Base-by-base conservation (phyloP, 345 rosid species). In the Triadica sebifera region DNA sequence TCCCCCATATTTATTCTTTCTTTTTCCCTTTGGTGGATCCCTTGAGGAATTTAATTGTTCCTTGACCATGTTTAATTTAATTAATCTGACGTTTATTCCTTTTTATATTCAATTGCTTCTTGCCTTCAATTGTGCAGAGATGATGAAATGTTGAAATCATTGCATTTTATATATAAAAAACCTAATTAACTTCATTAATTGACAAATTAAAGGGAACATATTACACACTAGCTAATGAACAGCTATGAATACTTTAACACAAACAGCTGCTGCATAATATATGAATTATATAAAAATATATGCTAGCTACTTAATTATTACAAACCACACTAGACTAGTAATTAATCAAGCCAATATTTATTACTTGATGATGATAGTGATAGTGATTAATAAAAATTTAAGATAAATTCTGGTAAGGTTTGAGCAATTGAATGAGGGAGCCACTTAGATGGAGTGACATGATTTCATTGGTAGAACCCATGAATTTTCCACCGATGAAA, bases 371-470 rank as follows among this genome's bases (percentile, higher is more conserved):
- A 38, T 39, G 57, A 34, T 37, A 69, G 43, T 53, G 57, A n/a
- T 22, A 15, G 6, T 34, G 11, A 13, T 29, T 0, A 12, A 24
- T 72, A 38, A 74, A 64, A 20, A 12, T 60, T 71, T 52, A 76
- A 67, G 81, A 70, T 13, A 67, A 24, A 51, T 11, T 52, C 61
- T 75, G 80, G 57, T 68, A 72, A 0, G 82, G 78, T 67, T 76
- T 67, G 70, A 82, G 78, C 76, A 84, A 75, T 38, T 51, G 87
- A 69, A 50, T 52, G 65, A 84, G 83, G 0, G 67, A 6, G 63
- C 87, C 87, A 70, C 81, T 73, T 12, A 84, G 74, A 69, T 84
- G 87, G 19, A 75, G 87, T 47, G 85, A 81, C 87, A 84, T 84
- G 76, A 84, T 65, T 75, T 82, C 84, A 50, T 82, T 81, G 50